Base-by-base conservation (phyloP, 2,329 filamentous ascomycete genomes). In the Ceratocystis papillata region DNA sequence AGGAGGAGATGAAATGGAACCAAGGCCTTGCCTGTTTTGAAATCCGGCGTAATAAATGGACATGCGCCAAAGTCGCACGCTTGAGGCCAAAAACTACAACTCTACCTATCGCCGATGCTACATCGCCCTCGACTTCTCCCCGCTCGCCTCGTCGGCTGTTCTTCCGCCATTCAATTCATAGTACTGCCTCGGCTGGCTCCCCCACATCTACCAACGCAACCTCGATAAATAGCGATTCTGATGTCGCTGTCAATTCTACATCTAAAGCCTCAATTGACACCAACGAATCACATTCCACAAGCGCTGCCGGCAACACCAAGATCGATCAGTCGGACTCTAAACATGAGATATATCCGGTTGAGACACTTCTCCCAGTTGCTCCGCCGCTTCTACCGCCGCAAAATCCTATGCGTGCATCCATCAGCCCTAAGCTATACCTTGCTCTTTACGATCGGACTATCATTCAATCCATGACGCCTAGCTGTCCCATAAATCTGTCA, bases 371-470 rank as follows among this genome's bases (percentile, higher is more conserved):
- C 2, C 92, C 92, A 0, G 75, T 96, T 62, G 84, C 87, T 0
- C 81, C 84, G 5, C 88, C 89, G 0, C 77, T 95, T 4, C 79
- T 96, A 4, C 88, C 90, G 5, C 78, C 83, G 0, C 80, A 82
- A 60, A 92, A 96, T 72, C 82, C 87, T 0, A 85, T 96, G 74
- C 88, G 92, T 66, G 82, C 85, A 37, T 87, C 85, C 41, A 94
- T 96, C 71, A 86, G 80, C 0, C 84, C 89, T 0, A 77, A 81
- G 17, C 82, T 88, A 65, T 96, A 96, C 75, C 78, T 86, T 0
- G 88, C 87, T 60, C 89, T 97, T 66, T 96, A 96, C 78, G 87
- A 88, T 73, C 96, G 96, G 76, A 87, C 96, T 63, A 86, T 96
- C 53, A 75, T 91, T 0, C 87, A 93, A 72, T 83, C 81, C 46